Percentiles rank a stretch among this genome's conserved stretches.
These are phyloP conservation scores for Pilaira anomala DNA, from an alignment of 192 early-diverging fungal species.

Conservation along the genomic window DNA sequence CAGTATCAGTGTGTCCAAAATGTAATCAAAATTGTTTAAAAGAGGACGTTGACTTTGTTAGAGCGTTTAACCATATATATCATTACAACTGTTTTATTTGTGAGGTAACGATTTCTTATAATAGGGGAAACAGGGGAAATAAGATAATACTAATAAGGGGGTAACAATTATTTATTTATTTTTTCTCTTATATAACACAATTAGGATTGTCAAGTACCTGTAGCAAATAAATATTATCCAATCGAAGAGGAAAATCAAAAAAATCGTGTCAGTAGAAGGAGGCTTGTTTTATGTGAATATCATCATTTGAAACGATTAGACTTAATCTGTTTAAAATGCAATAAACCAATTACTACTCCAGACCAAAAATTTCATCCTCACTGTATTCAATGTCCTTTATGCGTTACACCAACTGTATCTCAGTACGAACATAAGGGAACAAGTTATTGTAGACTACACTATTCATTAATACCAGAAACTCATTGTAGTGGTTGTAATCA, in stretches of 20 bases:
- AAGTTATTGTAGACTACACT: slow-evolving; percentile 79
- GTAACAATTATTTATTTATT: background rate
- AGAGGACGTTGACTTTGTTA: slow-evolving; percentile 1
- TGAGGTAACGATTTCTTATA: slow-evolving; percentile 7
- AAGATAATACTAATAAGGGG: too few relatives aligned
- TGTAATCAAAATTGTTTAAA: slow-evolving; percentile 15
- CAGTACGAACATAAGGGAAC: slow-evolving; percentile 79
- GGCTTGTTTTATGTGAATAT: background rate
- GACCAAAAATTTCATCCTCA: background rate
- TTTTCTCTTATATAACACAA: background rate
- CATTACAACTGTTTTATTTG: slow-evolving; percentile 23
- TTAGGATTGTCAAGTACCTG: slow-evolving; percentile 14
- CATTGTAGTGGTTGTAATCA: slow-evolving; percentile 78
- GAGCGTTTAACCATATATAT: slow-evolving; percentile 17
- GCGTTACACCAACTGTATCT: slow-evolving; percentile 23
- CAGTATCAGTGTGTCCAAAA: slow-evolving; percentile 8
- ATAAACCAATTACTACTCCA: background rate
- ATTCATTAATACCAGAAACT: slow-evolving; percentile 65
- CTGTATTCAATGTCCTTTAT: slow-evolving; percentile 19
- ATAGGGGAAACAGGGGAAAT: background rate
- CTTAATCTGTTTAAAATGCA: slow-evolving; percentile 10
- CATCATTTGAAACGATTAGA: slow-evolving; percentile 4
- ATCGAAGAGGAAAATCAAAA: background rate
- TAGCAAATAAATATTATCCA: slow-evolving; percentile 8
- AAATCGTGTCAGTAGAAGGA: background rate